Percentiles rank a stretch among this genome's conserved stretches.
phyloP scores from a whole-genome alignment of 116 monocot species.

The Posidonia oceanica region DNA sequence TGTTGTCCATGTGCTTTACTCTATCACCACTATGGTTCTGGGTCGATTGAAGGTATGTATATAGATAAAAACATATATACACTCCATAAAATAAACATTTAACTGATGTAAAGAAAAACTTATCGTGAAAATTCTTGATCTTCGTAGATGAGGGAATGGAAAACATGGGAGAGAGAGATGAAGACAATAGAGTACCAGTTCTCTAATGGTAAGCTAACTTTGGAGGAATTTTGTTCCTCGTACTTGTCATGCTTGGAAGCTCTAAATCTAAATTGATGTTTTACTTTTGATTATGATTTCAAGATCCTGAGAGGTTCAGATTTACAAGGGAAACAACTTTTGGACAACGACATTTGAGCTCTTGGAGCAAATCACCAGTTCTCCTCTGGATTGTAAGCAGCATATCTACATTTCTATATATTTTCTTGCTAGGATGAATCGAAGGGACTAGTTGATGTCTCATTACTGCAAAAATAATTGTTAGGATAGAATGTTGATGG shows the following conservation, averaged over 20 bases:
- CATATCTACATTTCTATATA: background rate
- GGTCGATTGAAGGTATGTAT: slow-evolving; percentile 29
- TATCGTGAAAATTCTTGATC: background rate
- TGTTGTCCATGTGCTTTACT: slow-evolving; percentile 33
- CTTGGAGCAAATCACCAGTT: slow-evolving; percentile 18
- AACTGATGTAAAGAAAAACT: background rate
- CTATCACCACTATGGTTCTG: slow-evolving; percentile 32
- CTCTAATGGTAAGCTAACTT: slow-evolving; percentile 13
- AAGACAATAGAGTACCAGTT: slow-evolving; percentile 24
- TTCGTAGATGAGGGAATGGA: slow-evolving; percentile 27
- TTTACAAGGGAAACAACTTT: slow-evolving; percentile 25
- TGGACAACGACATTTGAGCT: slow-evolving; percentile 15
- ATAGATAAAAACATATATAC: background rate
- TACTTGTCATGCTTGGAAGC: background rate
- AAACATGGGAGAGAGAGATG: slow-evolving; percentile 32
- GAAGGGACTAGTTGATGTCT: background rate
- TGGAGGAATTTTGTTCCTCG: too few relatives aligned
- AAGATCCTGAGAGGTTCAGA: slow-evolving; percentile 17
- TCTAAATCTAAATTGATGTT: background rate
- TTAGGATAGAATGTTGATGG: too few relatives aligned
- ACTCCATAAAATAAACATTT: background rate
- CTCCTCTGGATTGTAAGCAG: slow-evolving; percentile 24
- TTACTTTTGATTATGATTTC: background rate
- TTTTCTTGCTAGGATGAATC: background rate
- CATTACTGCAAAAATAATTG: too few relatives aligned